Evolutionary conservation across 2,329 filamentous ascomycete genomes (phyloP).

Genomic region (Pseudocercospora ulei): DNA sequence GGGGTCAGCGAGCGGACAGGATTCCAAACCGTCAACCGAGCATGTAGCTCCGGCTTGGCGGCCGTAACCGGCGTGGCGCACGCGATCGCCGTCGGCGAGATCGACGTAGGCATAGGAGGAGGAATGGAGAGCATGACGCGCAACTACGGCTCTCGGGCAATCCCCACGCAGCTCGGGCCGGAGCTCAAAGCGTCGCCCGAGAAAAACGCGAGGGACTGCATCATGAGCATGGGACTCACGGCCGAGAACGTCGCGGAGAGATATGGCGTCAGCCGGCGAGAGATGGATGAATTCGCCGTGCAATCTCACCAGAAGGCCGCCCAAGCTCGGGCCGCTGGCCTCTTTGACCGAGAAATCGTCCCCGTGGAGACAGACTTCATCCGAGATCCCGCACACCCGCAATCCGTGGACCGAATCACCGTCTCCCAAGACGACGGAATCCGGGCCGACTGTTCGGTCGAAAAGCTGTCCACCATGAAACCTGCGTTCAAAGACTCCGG

Average conservation of each 20-base stretch:
- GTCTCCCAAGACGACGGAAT: slow-evolving; percentile 78
- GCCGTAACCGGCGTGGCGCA: slow-evolving; percentile 65
- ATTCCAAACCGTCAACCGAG: slow-evolving; percentile 81
- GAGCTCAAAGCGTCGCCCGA: slow-evolving; percentile 54
- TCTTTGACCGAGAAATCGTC: slow-evolving; percentile 70
- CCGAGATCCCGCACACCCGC: slow-evolving; percentile 51
- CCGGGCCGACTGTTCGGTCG: slow-evolving; percentile 54
- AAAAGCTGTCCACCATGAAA: slow-evolving; percentile 69
- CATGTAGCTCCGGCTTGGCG: slow-evolving; percentile 69
- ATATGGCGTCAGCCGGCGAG: slow-evolving; percentile 61
- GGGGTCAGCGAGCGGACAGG: slow-evolving; percentile 63
- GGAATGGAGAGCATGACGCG: slow-evolving; percentile 96
- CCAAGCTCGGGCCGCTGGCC: slow-evolving; percentile 56
- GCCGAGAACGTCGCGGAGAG: slow-evolving; percentile 76
- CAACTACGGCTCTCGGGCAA: slow-evolving; percentile 78
- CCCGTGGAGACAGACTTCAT: slow-evolving; percentile 62
- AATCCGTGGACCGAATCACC: slow-evolving; percentile 49
- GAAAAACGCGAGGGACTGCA: slow-evolving; percentile 68
- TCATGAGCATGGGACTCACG: slow-evolving; percentile 91
- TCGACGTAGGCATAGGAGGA: slow-evolving; percentile 66
- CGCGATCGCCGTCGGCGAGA: slow-evolving; percentile 62
- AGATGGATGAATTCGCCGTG: slow-evolving; percentile 76
- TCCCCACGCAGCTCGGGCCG: slow-evolving; percentile 72
- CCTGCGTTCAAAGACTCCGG: slow-evolving; percentile 72
- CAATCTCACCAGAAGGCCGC: slow-evolving; percentile 64